Evolutionary conservation across 139 green algal genomes (phyloP).

Genomic region (Chlorella sp.): DNA sequence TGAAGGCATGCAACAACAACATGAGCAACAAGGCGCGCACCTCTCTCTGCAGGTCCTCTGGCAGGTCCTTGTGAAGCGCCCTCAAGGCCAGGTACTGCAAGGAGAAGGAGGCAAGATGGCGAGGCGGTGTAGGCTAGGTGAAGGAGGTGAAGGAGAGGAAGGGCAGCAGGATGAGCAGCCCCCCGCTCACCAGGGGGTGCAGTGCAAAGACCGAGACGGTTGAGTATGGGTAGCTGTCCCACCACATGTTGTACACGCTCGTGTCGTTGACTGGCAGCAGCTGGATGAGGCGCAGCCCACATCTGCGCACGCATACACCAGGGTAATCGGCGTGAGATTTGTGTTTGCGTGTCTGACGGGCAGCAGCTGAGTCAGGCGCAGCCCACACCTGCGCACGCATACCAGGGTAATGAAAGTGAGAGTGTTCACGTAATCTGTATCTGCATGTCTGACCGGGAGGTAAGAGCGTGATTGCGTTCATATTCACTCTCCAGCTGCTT

Average conservation of each 20-base stretch:
- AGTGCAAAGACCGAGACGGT: constrained; percentile 86
- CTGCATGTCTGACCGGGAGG: constrained; percentile 94
- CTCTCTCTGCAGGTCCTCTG: constrained; percentile 27
- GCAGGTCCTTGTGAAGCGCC: constrained; percentile 30
- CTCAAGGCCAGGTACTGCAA: constrained; percentile 41
- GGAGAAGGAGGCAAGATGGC: no score
- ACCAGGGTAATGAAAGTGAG: no score
- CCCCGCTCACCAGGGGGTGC: constrained; percentile 67
- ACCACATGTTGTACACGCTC: constrained; percentile 81
- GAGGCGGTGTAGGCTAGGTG: no score
- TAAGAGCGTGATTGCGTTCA: background rate
- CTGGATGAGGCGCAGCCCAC: constrained; percentile 73
- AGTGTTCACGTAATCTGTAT: no score
- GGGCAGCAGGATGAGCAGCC: no score
- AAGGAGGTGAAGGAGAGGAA: no score
- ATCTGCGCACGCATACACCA: constrained; percentile 9
- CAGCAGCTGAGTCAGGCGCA: constrained; percentile 84
- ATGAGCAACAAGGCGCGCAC: constrained; percentile 11
- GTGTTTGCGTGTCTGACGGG: constrained; percentile 92
- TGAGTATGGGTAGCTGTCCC: constrained; percentile 95
- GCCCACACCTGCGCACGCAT: constrained; percentile 25
- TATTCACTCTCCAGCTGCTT: background rate
- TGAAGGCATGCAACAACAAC: no score
- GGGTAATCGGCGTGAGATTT: no score
- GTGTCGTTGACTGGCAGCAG: constrained; percentile 97